These are phyloP conservation scores for Vavraia culicis DNA, from an alignment of 371 early-diverging fungal genomes.

Conservation along the genomic window DNA sequence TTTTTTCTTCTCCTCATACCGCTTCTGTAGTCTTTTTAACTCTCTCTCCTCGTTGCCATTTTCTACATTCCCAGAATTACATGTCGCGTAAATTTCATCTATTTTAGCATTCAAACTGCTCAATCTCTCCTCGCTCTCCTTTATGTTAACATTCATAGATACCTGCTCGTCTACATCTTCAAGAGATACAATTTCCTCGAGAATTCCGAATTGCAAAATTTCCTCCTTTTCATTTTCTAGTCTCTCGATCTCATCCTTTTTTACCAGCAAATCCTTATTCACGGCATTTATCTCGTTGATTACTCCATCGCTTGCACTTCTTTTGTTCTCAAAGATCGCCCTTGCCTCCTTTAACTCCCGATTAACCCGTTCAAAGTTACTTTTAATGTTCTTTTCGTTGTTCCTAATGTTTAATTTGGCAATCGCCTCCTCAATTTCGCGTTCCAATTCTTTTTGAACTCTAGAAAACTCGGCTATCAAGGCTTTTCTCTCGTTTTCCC, in stretches of 20 bases:
- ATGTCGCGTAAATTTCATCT: neutral
- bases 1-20: conserved; percentile 23
- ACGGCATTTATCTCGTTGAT: conserved; percentile 1
- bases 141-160: neutral
- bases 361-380: no score
- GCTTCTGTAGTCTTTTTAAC: conserved; percentile 3
- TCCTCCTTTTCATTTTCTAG: conserved; percentile 27
- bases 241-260: neutral
- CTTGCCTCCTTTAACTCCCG: conserved; percentile 3
- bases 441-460: no score
- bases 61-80: neutral
- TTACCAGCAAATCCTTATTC: conserved; percentile 6
- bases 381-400: no score
- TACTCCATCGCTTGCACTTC: neutral
- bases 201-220: conserved; percentile 5
- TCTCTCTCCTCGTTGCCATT: no score
- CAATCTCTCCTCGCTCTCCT: neutral
- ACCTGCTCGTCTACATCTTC: conserved; percentile 30
- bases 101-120: conserved; percentile 41
- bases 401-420: no score
- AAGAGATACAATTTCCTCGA: conserved; percentile 12
- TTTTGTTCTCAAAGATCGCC: conserved; percentile 5
- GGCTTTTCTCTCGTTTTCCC: no score
- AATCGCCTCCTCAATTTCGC: no score
- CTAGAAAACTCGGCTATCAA: no score